A percentile compares a stretch with the other conserved stretches of the same genome.
Evolutionary conservation across 768 basidiomycete species (phyloP).

Genomic region (Lactarius evosmus): DNA sequence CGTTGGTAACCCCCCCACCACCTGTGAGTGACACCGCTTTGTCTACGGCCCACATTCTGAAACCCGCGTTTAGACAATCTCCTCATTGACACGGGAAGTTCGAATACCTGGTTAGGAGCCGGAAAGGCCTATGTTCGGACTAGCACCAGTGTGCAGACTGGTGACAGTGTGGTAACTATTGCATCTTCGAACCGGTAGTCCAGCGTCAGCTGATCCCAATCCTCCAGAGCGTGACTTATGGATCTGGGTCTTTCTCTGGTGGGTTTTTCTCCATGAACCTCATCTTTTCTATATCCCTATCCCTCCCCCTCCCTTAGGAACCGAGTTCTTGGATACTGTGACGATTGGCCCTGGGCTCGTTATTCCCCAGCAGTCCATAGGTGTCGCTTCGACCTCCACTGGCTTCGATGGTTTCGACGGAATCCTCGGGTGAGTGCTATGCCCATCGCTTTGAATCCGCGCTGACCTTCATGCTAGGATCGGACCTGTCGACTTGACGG

Average conservation of each 20-base stretch:
- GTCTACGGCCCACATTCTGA: background rate
- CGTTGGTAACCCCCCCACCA: conserved; percentile 47
- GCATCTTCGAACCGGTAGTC: background rate
- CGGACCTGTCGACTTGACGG: conserved; percentile 37
- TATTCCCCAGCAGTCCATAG: conserved; percentile 37
- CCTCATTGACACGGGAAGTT: conserved; percentile 11
- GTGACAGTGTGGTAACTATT: conserved; percentile 1
- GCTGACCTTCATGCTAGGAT: conserved; percentile 25
- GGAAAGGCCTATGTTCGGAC: background rate
- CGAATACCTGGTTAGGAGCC: conserved; percentile 13
- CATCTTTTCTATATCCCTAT: background rate
- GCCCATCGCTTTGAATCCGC: background rate
- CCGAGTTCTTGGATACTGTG: conserved; percentile 4
- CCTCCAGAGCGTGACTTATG: conserved; percentile 15
- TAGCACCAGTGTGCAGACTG: background rate
- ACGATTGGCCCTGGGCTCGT: conserved; percentile 17
- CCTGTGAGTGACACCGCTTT: conserved; percentile 28
- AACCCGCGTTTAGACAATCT: conserved; percentile 1
- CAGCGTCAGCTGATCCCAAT: background rate
- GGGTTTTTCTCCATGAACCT: background rate
- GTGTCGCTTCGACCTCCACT: conserved; percentile 33
- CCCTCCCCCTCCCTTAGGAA: background rate
- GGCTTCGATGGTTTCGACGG: conserved; percentile 40
- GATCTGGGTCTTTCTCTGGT: conserved; percentile 19
- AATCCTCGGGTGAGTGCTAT: conserved; percentile 33